Evolutionary conservation across 2,329 filamentous ascomycete genomes (phyloP).

Genomic region (Ceratocystis harringtonii): DNA sequence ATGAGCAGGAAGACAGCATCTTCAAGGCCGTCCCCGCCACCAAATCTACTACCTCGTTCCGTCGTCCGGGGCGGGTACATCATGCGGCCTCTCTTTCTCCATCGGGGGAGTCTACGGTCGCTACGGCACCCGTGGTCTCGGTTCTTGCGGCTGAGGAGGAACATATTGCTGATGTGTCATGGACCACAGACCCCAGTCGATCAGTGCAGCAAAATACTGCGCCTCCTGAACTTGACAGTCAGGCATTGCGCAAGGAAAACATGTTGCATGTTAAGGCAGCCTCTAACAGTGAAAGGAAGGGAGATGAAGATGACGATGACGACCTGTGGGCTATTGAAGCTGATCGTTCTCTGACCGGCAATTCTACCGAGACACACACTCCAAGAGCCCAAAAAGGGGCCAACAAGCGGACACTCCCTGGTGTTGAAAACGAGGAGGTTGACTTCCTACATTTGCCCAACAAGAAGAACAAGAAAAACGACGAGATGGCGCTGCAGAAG

Average conservation of each 20-base stretch:
- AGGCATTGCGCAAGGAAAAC: slow-evolving; percentile 5
- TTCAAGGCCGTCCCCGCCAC: slow-evolving; percentile 4
- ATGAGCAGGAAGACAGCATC: slow-evolving; percentile 11
- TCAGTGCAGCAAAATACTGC: slow-evolving; percentile 6
- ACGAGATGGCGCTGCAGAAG: background rate
- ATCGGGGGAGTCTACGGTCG: slow-evolving; percentile 4
- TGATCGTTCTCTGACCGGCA: slow-evolving; percentile 30
- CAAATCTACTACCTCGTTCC: slow-evolving; percentile 5
- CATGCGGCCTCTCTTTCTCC: slow-evolving; percentile 14
- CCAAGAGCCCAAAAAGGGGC: slow-evolving; percentile 19
- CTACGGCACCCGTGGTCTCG: slow-evolving; percentile 1
- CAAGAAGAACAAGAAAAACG: slow-evolving; percentile 9
- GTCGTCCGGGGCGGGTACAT: slow-evolving; percentile 14
- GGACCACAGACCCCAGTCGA: slow-evolving; percentile 15
- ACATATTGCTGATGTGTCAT: slow-evolving; percentile 15
- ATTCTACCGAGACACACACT: slow-evolving; percentile 14
- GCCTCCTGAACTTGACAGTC: background rate
- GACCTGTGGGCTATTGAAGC: slow-evolving; percentile 46
- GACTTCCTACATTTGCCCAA: slow-evolving; percentile 21
- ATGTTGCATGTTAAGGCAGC: background rate
- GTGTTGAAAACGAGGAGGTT: background rate
- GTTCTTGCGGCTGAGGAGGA: slow-evolving; percentile 15
- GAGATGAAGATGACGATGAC: slow-evolving; percentile 25
- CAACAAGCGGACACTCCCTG: slow-evolving; percentile 12
- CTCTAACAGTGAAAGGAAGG: slow-evolving; percentile 12